Conservation (phyloP, 164 flowering plant genomes). For the Vitis labrusca region DNA sequence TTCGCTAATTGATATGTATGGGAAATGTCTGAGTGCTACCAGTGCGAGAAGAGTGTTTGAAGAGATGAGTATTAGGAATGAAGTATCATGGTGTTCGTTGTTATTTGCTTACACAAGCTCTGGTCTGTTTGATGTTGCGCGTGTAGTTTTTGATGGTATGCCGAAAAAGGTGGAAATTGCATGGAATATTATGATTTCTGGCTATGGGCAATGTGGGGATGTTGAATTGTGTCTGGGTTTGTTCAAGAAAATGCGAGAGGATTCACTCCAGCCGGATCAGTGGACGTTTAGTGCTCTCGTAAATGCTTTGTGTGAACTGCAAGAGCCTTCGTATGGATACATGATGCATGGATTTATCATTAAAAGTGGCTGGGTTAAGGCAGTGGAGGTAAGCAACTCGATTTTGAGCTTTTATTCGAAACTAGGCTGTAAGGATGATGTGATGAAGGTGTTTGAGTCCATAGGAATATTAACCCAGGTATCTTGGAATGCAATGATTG, state of each 20-base stretch:
- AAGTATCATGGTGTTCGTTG: slow-evolving; percentile 74
- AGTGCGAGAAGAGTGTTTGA: slow-evolving; percentile 48
- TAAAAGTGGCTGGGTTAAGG: slow-evolving; percentile 57
- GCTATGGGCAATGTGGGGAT: slow-evolving; percentile 44
- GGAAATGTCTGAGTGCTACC: slow-evolving; percentile 47
- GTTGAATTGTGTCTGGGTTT: slow-evolving; percentile 34
- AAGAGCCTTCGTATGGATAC: slow-evolving; percentile 36
- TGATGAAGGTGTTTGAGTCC: slow-evolving; percentile 41
- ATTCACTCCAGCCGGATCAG: slow-evolving; percentile 41
- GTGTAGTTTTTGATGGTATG: slow-evolving; percentile 42
- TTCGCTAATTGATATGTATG: slow-evolving; percentile 75
- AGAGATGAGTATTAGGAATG: slow-evolving; percentile 46
- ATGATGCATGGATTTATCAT: slow-evolving; percentile 49
- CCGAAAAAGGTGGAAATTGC: slow-evolving; percentile 44
- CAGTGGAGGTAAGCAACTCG: slow-evolving; percentile 62
- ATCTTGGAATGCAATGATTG: slow-evolving; percentile 72
- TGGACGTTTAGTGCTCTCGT: slow-evolving; percentile 62
- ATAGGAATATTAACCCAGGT: slow-evolving; percentile 37
- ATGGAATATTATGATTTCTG: slow-evolving; percentile 65
- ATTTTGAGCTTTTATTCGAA: slow-evolving; percentile 59
- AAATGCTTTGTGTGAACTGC: slow-evolving; percentile 45
- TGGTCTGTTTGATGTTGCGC: slow-evolving; percentile 35
- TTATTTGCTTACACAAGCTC: slow-evolving; percentile 51
- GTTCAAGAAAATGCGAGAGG: slow-evolving; percentile 45
- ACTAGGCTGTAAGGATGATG: slow-evolving; percentile 35